These are phyloP conservation scores for Moniliophthora roreri DNA, from an alignment of 1,284 basidiomycete species.

Conservation along the genomic window DNA sequence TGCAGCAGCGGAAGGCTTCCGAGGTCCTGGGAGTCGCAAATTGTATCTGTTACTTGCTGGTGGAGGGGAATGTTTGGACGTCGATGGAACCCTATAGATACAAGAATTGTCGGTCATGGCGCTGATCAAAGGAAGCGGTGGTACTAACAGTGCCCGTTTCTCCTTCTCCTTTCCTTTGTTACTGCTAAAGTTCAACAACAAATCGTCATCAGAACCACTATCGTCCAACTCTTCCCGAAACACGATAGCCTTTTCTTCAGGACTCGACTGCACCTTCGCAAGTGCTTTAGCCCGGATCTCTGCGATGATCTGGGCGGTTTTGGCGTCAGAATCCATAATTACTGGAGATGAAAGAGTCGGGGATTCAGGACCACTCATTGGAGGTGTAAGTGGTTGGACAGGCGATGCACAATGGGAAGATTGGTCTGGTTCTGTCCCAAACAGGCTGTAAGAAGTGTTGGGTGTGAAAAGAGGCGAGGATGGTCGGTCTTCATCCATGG, in stretches of 20 bases:
- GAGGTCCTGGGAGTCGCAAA: constrained; percentile 14
- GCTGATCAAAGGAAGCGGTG: too few species aligned
- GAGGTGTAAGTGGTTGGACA: constrained; percentile 34
- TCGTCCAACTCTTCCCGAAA: constrained; percentile 44
- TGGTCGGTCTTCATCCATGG: constrained; percentile 28
- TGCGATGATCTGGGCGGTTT: constrained; percentile 58
- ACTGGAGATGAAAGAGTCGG: constrained; percentile 25
- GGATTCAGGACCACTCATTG: constrained; percentile 29
- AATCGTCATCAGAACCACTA: constrained; percentile 49
- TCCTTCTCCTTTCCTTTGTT: constrained; percentile 19
- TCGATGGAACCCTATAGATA: too few species aligned
- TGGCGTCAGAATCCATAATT: constrained; percentile 41
- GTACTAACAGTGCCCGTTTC: constrained; percentile 1
- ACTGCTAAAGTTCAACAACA: constrained; percentile 18
- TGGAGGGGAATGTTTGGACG: not conserved
- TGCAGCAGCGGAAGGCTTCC: constrained; percentile 9
- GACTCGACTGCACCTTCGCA: constrained; percentile 40
- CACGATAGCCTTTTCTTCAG: constrained; percentile 36
- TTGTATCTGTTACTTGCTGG: constrained; percentile 14
- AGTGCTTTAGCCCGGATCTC: constrained; percentile 58
- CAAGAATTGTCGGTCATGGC: too few species aligned
- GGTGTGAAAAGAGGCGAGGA: constrained; percentile 4
- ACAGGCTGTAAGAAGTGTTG: constrained; percentile 8
- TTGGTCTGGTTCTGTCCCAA: not conserved
- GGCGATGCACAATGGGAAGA: constrained; percentile 6